Conservation (phyloP, 2,329 filamentous ascomycete genomes). For the Cytospora piceae region DNA sequence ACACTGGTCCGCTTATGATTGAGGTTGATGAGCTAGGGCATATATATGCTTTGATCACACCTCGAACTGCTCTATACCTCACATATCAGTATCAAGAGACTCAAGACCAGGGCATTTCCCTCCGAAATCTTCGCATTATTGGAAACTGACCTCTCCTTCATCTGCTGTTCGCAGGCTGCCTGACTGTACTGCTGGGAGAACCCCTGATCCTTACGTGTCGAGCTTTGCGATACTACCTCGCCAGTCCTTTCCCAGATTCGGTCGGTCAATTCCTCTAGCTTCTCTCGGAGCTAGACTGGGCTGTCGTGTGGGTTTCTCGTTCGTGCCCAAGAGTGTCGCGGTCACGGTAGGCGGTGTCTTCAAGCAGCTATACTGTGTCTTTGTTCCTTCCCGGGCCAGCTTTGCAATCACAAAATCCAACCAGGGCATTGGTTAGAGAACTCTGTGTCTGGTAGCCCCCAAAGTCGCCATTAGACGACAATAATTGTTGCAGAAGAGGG, state of each 20-base stretch:
- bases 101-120: not conserved
- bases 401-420: not conserved
- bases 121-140: not conserved
- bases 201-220: conserved; percentile 36
- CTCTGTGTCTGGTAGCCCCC: conserved; percentile 3
- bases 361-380: conserved; percentile 10
- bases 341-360: conserved; percentile 12
- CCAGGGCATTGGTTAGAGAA: conserved; percentile 2
- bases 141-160: conserved; percentile 9
- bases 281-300: conserved; percentile 32
- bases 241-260: conserved; percentile 32
- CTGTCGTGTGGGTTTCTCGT: conserved; percentile 19
- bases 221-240: conserved; percentile 35
- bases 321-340: conserved; percentile 20
- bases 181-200: conserved; percentile 31
- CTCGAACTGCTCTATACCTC: conserved; percentile 12
- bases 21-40: conserved; percentile 24
- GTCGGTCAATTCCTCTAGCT: conserved; percentile 32
- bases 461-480: conserved; percentile 1
- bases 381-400: conserved; percentile 6
- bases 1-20: conserved; percentile 16
- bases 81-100: conserved; percentile 16
- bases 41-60: conserved; percentile 1
- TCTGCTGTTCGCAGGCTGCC: conserved; percentile 15
- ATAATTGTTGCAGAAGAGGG: conserved; percentile 20